A percentile compares a stretch with the other conserved stretches of the same genome.
phyloP scores from a whole-genome alignment of 495 filamentous ascomycete genomes.

The Neurospora sublineolata region DNA sequence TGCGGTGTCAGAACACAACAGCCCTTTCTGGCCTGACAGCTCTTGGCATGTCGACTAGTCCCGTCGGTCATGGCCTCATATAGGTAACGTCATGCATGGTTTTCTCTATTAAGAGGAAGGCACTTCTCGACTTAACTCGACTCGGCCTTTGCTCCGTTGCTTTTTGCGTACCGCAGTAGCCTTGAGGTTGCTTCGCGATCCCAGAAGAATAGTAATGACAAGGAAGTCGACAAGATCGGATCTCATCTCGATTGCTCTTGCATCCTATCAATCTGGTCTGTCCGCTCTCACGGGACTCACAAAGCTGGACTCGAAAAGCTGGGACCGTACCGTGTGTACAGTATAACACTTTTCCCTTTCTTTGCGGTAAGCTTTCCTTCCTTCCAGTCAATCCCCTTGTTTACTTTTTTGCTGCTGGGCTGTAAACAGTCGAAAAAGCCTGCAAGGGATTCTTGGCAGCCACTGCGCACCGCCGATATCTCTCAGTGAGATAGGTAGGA shows the following conservation, averaged over 20 bases:
- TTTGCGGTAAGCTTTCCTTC: neutral
- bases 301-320: neutral
- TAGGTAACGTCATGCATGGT: neutral
- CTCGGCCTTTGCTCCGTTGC: neutral
- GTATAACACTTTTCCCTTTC: neutral
- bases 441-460: neutral
- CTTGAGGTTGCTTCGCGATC: neutral
- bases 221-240: neutral
- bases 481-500: neutral
- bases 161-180: neutral
- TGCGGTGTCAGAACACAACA: neutral
- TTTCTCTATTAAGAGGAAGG: neutral
- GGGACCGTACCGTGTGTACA: neutral
- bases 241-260: neutral
- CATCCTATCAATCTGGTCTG: neutral
- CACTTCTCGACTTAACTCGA: neutral
- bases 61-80: neutral
- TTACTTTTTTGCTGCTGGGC: neutral
- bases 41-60: neutral
- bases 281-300: neutral
- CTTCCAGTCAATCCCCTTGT: neutral
- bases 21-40: neutral
- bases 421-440: neutral
- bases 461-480: neutral
- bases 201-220: neutral